These are phyloP conservation scores for Remersonia thermophila DNA, from an alignment of 2,329 filamentous ascomycete species.

Conservation along the genomic window DNA sequence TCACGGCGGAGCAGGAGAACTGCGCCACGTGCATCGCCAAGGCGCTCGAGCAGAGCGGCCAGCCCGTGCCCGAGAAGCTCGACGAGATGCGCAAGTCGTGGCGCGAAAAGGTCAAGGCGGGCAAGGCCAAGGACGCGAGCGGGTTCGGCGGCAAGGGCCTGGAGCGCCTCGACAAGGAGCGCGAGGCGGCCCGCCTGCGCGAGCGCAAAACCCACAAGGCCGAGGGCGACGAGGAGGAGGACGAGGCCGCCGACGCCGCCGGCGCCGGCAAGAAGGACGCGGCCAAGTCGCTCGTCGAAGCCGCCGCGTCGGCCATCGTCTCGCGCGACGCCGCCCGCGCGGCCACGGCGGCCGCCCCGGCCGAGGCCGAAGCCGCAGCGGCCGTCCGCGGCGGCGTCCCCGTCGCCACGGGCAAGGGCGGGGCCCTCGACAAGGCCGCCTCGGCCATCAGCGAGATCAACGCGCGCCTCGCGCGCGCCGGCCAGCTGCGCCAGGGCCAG, in stretches of 20 bases:
- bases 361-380: slow-evolving; percentile 20
- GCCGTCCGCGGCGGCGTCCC: slow-evolving; percentile 28
- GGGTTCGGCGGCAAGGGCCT: slow-evolving; percentile 94
- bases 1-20: slow-evolving; percentile 83
- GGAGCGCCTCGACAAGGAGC: slow-evolving; percentile 80
- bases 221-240: slow-evolving; percentile 71
- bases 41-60: slow-evolving; percentile 82
- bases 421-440: slow-evolving; percentile 68
- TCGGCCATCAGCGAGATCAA: slow-evolving; percentile 90
- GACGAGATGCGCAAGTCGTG: slow-evolving; percentile 59
- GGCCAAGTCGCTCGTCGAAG: slow-evolving; percentile 52
- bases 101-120: slow-evolving; percentile 80
- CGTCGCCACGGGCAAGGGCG: slow-evolving; percentile 46
- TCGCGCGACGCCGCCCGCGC: slow-evolving; percentile 31
- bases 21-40: slow-evolving; percentile 82
- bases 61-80: slow-evolving; percentile 61
- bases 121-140: slow-evolving; percentile 77
- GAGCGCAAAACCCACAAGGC: slow-evolving; percentile 85
- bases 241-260: slow-evolving; percentile 59
- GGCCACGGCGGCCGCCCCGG: slow-evolving; percentile 31
- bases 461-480: slow-evolving; percentile 75
- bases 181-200: slow-evolving; percentile 72
- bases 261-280: slow-evolving; percentile 58
- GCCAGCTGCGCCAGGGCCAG: slow-evolving; percentile 79
- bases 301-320: slow-evolving; percentile 46